Evolutionary conservation across 106 monocot genomes (phyloP), one percentile per base, ranked within the genome.

Genomic region (Vanilla planifolia): DNA sequence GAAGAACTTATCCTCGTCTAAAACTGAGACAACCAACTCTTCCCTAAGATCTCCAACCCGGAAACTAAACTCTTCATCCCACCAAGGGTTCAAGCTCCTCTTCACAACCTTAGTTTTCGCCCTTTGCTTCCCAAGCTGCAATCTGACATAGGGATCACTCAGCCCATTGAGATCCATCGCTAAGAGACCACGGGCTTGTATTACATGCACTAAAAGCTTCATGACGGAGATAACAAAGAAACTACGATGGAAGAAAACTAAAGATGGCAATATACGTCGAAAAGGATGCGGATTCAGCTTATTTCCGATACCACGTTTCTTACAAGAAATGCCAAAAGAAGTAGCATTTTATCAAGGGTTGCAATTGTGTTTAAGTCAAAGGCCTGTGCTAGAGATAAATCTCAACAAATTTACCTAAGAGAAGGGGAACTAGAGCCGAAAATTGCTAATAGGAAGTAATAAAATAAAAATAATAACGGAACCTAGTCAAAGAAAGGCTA

Each of bases 11-110:
- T 83, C 85, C 39, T 86, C 82, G 37, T 92, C 77, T 45, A 83
- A 34, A 0, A 86, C 83, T 10, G 64, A 75, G 11, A 92, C 24
- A 30, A 28, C 65, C 27, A 92, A 72, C 59, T 86, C 80, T 32
- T 83, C 80, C 5, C 27, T 67, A 1, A 92, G 63, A 51, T 92
- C 83, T 42, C 80, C 80, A 8, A 86, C 86, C 29, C 39, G 36
- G 45, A 86, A 92, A 32, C 16, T 55, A 63, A 92, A 92, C 51
- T 92, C 72, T 47, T 92, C 92, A 44, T 92, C 80, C 92, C 92
- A 92, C 2, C 20, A 15, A 3, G 92, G 92, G 33, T 73, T 83
- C 67, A 92, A 39, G 66, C 16, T 70, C 62, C 70, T 86, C 57
- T 73, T 77, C 22, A 80, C 60, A 13, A 86, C 75, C 64, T 67